Conservation (phyloP, 768 basidiomycete species). For the Suillus fuscotomentosus region DNA sequence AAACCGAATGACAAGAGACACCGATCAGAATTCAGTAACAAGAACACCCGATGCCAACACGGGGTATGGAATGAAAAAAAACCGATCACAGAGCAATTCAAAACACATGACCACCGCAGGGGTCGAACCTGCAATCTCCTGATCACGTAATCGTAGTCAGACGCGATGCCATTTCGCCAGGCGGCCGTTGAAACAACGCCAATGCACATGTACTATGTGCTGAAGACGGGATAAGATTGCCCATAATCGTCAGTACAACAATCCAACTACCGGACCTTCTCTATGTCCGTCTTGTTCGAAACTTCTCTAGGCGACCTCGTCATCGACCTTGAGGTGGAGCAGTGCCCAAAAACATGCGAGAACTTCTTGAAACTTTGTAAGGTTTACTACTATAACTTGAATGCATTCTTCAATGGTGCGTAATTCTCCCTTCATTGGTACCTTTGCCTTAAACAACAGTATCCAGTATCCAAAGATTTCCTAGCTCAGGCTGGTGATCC, state of each 20-base stretch:
- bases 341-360: constrained; percentile 87
- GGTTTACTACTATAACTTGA: constrained; percentile 94
- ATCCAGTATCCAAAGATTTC: constrained; percentile 91
- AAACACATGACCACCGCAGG: constrained; percentile 72
- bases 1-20: too few relatives aligned
- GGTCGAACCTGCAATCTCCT: constrained; percentile 93
- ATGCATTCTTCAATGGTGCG: constrained; percentile 97
- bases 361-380: constrained; percentile 99
- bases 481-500: constrained; percentile 97
- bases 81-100: too few relatives aligned
- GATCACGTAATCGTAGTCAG: constrained; percentile 71
- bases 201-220: background rate
- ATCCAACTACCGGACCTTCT: background rate
- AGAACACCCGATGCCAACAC: too few relatives aligned
- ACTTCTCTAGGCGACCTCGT: constrained; percentile 97
- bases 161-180: constrained; percentile 88
- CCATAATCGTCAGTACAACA: background rate
- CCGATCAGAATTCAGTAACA: too few relatives aligned
- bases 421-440: constrained; percentile 10
- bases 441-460: constrained; percentile 3
- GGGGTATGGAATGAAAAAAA: too few relatives aligned
- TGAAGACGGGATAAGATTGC: background rate
- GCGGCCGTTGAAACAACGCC: constrained; percentile 41
- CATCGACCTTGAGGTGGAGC: constrained; percentile 90
- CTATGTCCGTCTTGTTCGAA: constrained; percentile 95